phyloP scores from a whole-genome alignment of 495 filamentous ascomycete species.

The Neurospora tetrasperma region DNA sequence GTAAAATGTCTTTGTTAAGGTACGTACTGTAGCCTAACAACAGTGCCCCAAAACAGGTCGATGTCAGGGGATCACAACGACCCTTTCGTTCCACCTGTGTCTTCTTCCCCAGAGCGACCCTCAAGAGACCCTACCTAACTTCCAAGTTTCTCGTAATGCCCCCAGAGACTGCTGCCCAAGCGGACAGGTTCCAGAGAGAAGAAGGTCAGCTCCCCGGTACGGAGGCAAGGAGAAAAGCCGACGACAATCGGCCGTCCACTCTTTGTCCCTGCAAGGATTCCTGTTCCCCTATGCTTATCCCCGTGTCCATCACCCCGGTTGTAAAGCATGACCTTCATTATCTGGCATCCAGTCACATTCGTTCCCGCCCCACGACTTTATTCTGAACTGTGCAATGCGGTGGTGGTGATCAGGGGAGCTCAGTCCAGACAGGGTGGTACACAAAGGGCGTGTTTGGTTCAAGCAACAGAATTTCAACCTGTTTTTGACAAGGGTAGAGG shows the following conservation, averaged over 20 bases:
- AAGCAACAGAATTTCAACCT: too few relatives aligned
- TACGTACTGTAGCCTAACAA: background rate
- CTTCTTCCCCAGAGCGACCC: background rate
- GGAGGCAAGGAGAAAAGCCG: background rate
- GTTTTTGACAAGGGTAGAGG: too few relatives aligned
- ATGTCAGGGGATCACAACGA: background rate
- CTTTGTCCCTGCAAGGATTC: background rate
- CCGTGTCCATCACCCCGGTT: background rate
- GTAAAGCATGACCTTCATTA: background rate
- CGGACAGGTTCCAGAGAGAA: background rate
- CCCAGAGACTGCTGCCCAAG: background rate
- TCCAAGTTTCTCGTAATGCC: background rate
- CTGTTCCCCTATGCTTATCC: background rate
- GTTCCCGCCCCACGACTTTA: background rate
- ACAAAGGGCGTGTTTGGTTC: too few relatives aligned
- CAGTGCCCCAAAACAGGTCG: background rate
- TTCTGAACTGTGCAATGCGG: background rate
- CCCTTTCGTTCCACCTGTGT: background rate
- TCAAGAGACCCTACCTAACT: background rate
- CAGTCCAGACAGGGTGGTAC: background rate
- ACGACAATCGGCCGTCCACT: background rate
- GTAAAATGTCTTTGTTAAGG: background rate
- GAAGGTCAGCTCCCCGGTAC: background rate
- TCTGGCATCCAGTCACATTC: background rate
- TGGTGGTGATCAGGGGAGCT: background rate